These are phyloP conservation scores for Kickxella alabastrina DNA, from an alignment of 192 early-diverging fungal species.

Conservation along the genomic window DNA sequence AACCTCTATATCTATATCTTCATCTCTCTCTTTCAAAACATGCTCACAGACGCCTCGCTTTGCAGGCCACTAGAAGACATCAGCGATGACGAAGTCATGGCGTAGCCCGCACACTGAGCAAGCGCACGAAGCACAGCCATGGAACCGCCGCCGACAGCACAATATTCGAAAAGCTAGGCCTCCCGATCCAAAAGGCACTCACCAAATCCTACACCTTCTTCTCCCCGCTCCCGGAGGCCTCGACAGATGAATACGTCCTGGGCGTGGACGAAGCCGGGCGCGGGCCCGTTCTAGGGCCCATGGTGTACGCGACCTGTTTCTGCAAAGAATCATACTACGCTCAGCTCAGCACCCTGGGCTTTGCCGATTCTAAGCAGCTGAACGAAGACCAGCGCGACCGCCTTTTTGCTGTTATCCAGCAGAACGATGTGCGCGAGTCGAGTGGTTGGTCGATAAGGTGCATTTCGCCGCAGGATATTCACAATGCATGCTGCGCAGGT, in stretches of 20 bases:
- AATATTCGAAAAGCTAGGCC: conserved; percentile 9
- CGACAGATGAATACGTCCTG: conserved; percentile 54
- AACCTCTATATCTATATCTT: too few species aligned
- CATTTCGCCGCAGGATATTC: conserved; percentile 89
- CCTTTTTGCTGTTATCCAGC: conserved; percentile 63
- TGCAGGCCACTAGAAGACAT: too few species aligned
- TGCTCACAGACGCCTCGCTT: too few species aligned
- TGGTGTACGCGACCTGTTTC: conserved; percentile 95
- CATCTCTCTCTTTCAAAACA: too few species aligned
- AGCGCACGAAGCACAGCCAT: too few species aligned
- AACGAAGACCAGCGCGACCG: conserved; percentile 69
- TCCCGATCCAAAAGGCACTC: conserved; percentile 23
- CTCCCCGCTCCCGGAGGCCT: conserved; percentile 5
- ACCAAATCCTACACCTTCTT: conserved; percentile 44
- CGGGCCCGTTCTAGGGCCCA: conserved; percentile 93
- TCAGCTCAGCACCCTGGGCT: conserved; percentile 67
- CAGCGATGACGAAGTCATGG: too few species aligned
- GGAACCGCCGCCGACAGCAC: too few species aligned
- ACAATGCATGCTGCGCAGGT: conserved; percentile 79
- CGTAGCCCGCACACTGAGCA: too few species aligned
- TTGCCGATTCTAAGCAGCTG: conserved; percentile 95
- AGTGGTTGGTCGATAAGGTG: conserved; percentile 82
- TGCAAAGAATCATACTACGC: conserved; percentile 62
- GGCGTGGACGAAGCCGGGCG: conserved; percentile 98
- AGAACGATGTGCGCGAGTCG: conserved; percentile 47